Base-by-base conservation (phyloP, 257 asterid species). In the Dorcoceras hygrometricum region DNA sequence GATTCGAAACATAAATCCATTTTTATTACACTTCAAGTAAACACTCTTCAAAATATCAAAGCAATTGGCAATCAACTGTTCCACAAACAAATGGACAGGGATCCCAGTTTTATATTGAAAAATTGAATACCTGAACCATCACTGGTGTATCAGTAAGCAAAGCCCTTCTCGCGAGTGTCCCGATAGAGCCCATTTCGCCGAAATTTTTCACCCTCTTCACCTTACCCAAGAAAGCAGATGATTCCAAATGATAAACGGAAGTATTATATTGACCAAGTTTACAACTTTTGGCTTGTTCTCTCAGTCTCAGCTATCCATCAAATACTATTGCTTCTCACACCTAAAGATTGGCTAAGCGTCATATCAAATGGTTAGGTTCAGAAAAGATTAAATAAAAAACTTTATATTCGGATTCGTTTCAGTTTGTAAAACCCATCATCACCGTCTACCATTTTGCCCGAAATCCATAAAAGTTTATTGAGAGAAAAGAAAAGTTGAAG, bases 121-220 rank as follows among this genome's bases (percentile, higher is more conserved):
- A 74, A 70, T 65, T 31, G 24, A 67, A 59, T 71, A 92, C 99
- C 96, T 93, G 77, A 65, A 93, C 97, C 97, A 90, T 93, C 70
- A 90, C 89, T 75, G 99, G 99, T 27, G 90, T 81, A 6, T 90
- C 81, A 51, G 99, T 93, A 23, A 77, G 80, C 87, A 86, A 31
- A 72, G 89, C 95, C 87, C 98, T 89, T 75, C 75, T 86, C 29
- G 97, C 89, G 43, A 92, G 87, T 90, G 66, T 86, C 72, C 79
- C 87, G 67, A 3, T 6, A 77, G 99, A 90, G 77, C 96, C 97
- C 99, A 93, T 93, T 75, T 78, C 81, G 48, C 73, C 62, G 11
- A 10, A 9, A 26, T 14, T 31, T 31, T 69, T 34, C 46, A 53
- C 39, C 56, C 34, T 59, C 46, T 24, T 4, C 51, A 53, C 23